Evolutionary conservation across 305 asterid species (phyloP).

Genomic region (Salvia sclarea): DNA sequence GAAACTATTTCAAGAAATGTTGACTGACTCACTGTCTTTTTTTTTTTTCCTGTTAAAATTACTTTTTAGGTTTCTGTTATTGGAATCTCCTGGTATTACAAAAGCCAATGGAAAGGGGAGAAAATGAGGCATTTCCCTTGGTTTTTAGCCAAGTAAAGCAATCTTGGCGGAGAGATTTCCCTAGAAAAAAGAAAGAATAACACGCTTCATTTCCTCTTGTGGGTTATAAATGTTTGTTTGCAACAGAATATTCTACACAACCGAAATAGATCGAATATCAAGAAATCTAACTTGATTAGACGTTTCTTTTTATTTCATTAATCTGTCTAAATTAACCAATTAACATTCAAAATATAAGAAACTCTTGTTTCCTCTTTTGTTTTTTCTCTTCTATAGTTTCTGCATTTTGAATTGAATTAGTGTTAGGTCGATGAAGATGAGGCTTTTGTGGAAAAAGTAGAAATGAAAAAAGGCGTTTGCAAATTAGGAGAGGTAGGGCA

Average conservation of each 20-base stretch:
- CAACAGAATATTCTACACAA: background rate
- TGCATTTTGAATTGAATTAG: background rate
- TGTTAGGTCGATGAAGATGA: background rate
- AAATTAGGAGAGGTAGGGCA: conserved; percentile 25
- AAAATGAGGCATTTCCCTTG: background rate
- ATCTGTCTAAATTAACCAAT: no score
- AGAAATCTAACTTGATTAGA: background rate
- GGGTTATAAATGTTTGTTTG: background rate
- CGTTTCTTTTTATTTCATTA: no score
- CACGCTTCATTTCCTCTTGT: background rate
- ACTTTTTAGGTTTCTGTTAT: background rate
- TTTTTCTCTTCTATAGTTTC: no score
- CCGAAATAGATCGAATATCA: background rate
- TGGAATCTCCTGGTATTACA: background rate
- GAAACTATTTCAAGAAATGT: background rate
- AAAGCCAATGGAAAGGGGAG: background rate
- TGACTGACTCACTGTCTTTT: background rate
- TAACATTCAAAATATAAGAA: no score
- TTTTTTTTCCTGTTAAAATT: background rate
- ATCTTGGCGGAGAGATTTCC: background rate
- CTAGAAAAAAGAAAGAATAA: background rate
- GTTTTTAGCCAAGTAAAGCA: conserved; percentile 14
- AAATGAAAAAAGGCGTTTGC: background rate
- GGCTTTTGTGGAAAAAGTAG: background rate
- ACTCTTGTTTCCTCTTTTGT: background rate